phyloP scores from a whole-genome alignment of 768 basidiomycete species.

The Cystofilobasidium macerans region DNA sequence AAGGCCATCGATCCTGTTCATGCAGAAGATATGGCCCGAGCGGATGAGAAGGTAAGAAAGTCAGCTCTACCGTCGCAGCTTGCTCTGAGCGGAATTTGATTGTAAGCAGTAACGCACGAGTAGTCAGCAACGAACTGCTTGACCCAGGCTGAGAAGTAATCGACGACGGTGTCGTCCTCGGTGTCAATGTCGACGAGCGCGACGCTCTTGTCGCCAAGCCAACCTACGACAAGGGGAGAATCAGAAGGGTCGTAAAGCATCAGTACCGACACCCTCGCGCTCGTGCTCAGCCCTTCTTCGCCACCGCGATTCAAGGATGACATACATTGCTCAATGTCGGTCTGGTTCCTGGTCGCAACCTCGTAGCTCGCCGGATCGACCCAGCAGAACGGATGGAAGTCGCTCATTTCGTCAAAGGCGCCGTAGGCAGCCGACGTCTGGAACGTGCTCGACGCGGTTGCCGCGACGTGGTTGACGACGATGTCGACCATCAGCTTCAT shows the following conservation, averaged over 20 bases:
- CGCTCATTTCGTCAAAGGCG: slow-evolving; percentile 14
- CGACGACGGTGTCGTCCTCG: slow-evolving; percentile 51
- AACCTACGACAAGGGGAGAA: slow-evolving; percentile 43
- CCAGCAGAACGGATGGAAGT: slow-evolving; percentile 66
- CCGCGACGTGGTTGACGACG: slow-evolving; percentile 73
- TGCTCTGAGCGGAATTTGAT: too few relatives aligned
- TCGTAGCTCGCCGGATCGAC: too few relatives aligned
- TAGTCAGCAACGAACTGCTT: slow-evolving; percentile 56
- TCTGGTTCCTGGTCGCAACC: slow-evolving; percentile 49
- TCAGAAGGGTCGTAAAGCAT: too few relatives aligned
- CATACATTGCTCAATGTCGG: slow-evolving; percentile 55
- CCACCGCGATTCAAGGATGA: too few relatives aligned
- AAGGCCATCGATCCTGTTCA: slow-evolving; percentile 55
- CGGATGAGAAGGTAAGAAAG: too few relatives aligned
- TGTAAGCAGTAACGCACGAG: slow-evolving; percentile 27
- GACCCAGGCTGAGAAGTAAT: slow-evolving; percentile 60
- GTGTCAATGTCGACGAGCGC: slow-evolving; percentile 66
- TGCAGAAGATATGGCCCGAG: not conserved
- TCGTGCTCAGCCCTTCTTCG: too few relatives aligned
- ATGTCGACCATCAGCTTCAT: slow-evolving; percentile 38
- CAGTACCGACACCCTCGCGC: too few relatives aligned
- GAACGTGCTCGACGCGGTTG: slow-evolving; percentile 49
- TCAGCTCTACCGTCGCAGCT: not conserved
- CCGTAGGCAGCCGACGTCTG: slow-evolving; percentile 39
- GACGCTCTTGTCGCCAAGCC: slow-evolving; percentile 41